A percentile compares a stretch with the other conserved stretches of the same genome.
phyloP scores from a whole-genome alignment of 1,284 basidiomycete genomes.

The Fistulinella cinereoalba region DNA sequence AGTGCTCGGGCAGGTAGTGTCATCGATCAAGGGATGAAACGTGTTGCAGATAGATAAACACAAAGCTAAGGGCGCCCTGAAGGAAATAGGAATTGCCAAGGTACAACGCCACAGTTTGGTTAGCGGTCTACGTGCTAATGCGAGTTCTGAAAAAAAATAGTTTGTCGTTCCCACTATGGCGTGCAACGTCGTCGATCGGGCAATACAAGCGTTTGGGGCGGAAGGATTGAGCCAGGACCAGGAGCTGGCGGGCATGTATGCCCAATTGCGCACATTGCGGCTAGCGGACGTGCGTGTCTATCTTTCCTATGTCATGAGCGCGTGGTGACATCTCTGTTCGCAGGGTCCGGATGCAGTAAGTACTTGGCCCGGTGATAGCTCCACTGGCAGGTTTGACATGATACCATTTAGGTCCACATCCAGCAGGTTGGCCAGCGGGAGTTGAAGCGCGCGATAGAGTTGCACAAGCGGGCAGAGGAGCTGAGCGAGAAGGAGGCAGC shows the following conservation, averaged over 20 bases:
- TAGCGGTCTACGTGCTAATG: background rate
- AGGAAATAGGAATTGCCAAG: slow-evolving; percentile 97
- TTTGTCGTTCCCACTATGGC: slow-evolving; percentile 92
- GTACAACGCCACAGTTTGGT: slow-evolving; percentile 37
- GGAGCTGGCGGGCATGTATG: slow-evolving; percentile 76
- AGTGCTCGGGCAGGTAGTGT: slow-evolving; percentile 8
- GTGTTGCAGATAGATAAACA: slow-evolving; percentile 79
- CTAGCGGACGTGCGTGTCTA: slow-evolving; percentile 76
- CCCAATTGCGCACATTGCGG: slow-evolving; percentile 81
- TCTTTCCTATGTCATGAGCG: slow-evolving; percentile 8
- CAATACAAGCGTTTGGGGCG: slow-evolving; percentile 93
- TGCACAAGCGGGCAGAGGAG: slow-evolving; percentile 53
- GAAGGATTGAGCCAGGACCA: slow-evolving; percentile 94
- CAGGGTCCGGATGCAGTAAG: slow-evolving; percentile 82
- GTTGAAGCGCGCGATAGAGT: slow-evolving; percentile 62
- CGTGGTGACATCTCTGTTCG: slow-evolving; percentile 7
- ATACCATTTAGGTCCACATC: slow-evolving; percentile 70
- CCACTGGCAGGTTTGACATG: slow-evolving; percentile 7
- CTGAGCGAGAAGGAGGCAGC: slow-evolving; percentile 58
- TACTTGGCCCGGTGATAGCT: background rate
- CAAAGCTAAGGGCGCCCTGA: slow-evolving; percentile 91
- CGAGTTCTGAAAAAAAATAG: slow-evolving; percentile 40
- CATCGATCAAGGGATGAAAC: slow-evolving; percentile 4
- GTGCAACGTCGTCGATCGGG: slow-evolving; percentile 83
- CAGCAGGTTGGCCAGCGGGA: slow-evolving; percentile 92